Conservation (phyloP, 2,329 filamentous ascomycete species). For the Emericellopsis cladophorae region DNA sequence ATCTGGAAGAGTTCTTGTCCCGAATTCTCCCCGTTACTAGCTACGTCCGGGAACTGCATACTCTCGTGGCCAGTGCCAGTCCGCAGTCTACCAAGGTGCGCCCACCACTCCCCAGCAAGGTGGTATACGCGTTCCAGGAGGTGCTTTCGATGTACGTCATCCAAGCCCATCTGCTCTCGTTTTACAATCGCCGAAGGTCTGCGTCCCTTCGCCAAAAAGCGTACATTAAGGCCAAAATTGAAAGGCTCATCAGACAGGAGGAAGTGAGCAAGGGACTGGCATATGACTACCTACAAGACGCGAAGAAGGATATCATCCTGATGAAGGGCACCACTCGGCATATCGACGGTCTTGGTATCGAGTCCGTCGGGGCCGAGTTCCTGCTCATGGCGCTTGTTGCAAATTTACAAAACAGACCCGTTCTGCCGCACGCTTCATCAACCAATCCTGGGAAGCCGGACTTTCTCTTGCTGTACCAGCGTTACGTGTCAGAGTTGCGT, state of each 20-base stretch:
- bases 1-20: not conserved
- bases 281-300: slow-evolving; percentile 3
- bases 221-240: not conserved
- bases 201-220: not conserved
- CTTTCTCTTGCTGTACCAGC: slow-evolving; percentile 4
- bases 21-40: not conserved
- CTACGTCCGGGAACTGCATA: slow-evolving; percentile 3
- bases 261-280: not conserved
- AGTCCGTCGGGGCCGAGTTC: slow-evolving; percentile 6
- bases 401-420: slow-evolving; percentile 3
- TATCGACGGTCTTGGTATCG: slow-evolving; percentile 2
- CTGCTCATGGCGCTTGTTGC: slow-evolving; percentile 1
- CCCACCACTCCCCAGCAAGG: slow-evolving; percentile 6
- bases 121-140: slow-evolving; percentile 8
- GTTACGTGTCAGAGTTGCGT: slow-evolving; percentile 2
- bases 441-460: not conserved
- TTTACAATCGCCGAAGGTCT: slow-evolving; percentile 1
- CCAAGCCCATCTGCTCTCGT: slow-evolving; percentile 4
- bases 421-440: not conserved
- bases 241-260: not conserved
- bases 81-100: not conserved
- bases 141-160: slow-evolving; percentile 5
- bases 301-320: slow-evolving; percentile 8
- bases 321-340: slow-evolving; percentile 4
- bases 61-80: slow-evolving; percentile 2